These are phyloP conservation scores for Nymphaea colorata DNA, from an alignment of 164 flowering plant genomes.

Conservation along the genomic window DNA sequence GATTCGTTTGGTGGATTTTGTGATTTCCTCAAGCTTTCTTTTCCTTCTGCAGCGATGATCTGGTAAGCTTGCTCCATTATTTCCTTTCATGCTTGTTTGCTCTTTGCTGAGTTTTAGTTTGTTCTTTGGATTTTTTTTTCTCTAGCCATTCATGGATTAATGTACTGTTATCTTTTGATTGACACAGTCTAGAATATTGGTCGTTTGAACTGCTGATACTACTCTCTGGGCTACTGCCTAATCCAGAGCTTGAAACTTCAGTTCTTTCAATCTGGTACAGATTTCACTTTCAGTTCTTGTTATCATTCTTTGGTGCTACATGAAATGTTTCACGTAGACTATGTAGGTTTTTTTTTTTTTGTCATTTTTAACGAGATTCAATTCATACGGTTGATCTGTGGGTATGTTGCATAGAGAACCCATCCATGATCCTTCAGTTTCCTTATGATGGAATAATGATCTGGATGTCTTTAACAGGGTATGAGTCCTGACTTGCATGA, in stretches of 20 bases:
- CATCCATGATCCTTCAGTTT: too few relatives aligned
- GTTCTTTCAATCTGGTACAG: constrained; percentile 66
- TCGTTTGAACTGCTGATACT: constrained; percentile 59
- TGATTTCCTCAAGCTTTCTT: constrained; percentile 1
- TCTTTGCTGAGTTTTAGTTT: not conserved
- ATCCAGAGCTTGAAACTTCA: constrained; percentile 66
- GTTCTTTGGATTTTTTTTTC: not conserved
- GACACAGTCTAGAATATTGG: constrained; percentile 71
- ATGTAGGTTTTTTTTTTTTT: too few relatives aligned
- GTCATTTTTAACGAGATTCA: too few relatives aligned
- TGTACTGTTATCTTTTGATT: not conserved
- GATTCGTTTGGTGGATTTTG: not conserved
- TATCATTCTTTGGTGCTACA: too few relatives aligned
- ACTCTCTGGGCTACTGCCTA: constrained; percentile 61
- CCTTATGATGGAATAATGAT: too few relatives aligned
- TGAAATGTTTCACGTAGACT: too few relatives aligned
- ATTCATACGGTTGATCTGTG: too few relatives aligned
- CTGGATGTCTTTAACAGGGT: too few relatives aligned
- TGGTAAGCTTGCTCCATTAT: not conserved
- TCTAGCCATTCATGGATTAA: not conserved
- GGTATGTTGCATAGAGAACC: not conserved
- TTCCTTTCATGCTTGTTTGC: not conserved
- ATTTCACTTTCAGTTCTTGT: too few relatives aligned
- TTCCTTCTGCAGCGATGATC: constrained; percentile 1
- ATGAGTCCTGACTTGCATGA: too few relatives aligned